A percentile compares a stretch with the other conserved stretches of the same genome.
These are phyloP conservation scores for Rugonectria rugulosa DNA, from an alignment of 2,329 filamentous ascomycete genomes.

Conservation along the genomic window DNA sequence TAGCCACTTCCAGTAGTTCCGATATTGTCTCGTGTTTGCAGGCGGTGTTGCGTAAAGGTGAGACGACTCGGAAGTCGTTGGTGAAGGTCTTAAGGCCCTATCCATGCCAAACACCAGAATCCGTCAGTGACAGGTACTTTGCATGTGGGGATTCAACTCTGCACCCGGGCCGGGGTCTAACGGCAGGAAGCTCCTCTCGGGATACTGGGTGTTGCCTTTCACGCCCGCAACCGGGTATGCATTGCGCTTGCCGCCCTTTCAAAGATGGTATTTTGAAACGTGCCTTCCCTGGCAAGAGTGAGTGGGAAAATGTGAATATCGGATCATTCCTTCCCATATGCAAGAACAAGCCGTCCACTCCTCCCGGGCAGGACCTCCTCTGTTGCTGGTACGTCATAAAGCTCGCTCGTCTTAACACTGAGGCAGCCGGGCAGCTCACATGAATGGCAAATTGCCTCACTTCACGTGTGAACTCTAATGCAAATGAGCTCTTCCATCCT, in stretches of 20 bases:
- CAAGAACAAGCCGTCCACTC: not conserved
- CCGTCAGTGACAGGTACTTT: no score
- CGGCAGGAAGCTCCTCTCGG: constrained; percentile 7
- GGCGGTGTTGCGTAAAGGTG: constrained; percentile 14
- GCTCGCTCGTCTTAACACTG: no score
- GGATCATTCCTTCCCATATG: not conserved
- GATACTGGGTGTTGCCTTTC: not conserved
- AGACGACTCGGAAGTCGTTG: no score
- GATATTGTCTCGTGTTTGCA: not conserved
- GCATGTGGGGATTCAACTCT: constrained; percentile 13
- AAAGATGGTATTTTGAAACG: not conserved
- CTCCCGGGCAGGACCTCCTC: not conserved
- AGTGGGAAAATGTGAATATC: not conserved
- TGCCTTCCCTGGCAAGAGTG: not conserved
- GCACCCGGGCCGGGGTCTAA: constrained; percentile 15
- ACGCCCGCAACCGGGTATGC: not conserved
- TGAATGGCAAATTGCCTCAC: no score
- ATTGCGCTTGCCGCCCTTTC: not conserved
- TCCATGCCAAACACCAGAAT: constrained; percentile 4
- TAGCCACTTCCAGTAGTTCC: not conserved
- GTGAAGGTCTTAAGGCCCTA: not conserved
- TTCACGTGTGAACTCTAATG: not conserved
- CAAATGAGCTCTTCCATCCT: not conserved
- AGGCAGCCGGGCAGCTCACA: no score
- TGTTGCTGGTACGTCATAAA: not conserved